Evolutionary conservation across 805 yeast species (phyloP).

Genomic region (Candida germanica): DNA sequence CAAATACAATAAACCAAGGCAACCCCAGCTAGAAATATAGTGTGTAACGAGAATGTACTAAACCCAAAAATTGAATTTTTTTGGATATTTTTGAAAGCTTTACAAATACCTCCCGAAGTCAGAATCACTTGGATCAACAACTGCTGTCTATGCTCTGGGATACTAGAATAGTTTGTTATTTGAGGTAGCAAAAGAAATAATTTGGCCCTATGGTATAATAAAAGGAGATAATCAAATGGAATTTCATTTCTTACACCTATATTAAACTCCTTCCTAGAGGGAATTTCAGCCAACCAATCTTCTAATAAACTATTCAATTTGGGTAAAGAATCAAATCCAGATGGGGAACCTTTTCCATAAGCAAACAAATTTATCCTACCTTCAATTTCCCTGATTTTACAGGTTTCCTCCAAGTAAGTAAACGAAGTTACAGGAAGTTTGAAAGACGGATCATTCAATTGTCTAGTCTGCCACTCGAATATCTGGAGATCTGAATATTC

Average conservation of each 20-base stretch:
- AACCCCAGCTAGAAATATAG: constrained; percentile 20
- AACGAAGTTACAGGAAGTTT: constrained; percentile 9
- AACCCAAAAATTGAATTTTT: constrained; percentile 10
- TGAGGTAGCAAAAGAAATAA: constrained; percentile 10
- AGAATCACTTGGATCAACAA: constrained; percentile 3
- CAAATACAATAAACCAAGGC: constrained; percentile 21
- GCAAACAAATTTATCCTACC: constrained; percentile 8
- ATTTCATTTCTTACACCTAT: constrained; percentile 9
- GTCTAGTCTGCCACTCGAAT: constrained; percentile 1
- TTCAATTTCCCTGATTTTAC: constrained; percentile 9
- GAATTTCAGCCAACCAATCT: constrained; percentile 5
- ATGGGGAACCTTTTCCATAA: constrained; percentile 1
- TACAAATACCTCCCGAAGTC: constrained; percentile 10
- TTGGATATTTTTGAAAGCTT: constrained; percentile 9
- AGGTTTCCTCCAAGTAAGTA: constrained; percentile 9
- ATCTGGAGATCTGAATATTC: constrained; percentile 1
- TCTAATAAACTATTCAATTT: constrained; percentile 6
- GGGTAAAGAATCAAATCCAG: constrained; percentile 1
- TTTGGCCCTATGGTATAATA: constrained; percentile 11
- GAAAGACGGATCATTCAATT: constrained; percentile 1
- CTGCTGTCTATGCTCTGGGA: background rate
- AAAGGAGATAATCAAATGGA: constrained; percentile 8
- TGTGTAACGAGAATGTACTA: constrained; percentile 11
- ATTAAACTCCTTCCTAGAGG: constrained; percentile 7
- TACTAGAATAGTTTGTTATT: constrained; percentile 3